Base-by-base conservation (phyloP, 495 filamentous ascomycete genomes). In the Aspergillus incahuasiensis region DNA sequence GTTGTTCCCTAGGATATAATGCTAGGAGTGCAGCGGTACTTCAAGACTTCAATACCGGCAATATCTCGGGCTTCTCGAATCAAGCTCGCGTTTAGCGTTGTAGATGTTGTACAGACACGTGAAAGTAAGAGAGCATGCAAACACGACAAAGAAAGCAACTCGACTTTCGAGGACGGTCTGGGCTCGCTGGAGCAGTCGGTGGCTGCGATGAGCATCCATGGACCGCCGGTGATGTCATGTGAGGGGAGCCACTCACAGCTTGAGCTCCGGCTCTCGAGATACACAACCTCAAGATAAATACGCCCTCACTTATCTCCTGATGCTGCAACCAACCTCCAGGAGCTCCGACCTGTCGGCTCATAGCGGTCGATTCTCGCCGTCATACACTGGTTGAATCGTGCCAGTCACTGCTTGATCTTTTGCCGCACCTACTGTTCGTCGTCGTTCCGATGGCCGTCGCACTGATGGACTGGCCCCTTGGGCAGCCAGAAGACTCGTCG, bases 401-500 rank as follows among this genome's bases (percentile, higher is more conserved):
- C n/a, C 35, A 28, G 28, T 30, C 16, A 39, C 49, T 52, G 49
- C 25, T 20, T 42, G 25, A 20, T 3, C 38, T 15, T 35, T 35
- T 35, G 5, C 32, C 9, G 13, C 13, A 7, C 9, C 2, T 18
- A 40, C n/a, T n/a, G 38, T n/a, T 12, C 20, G 5, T 24, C 34
- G 20, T 18, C 38, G 38, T 13, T 34, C 43, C 24, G 39, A 60
- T 64, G 62, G 58, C 60, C 12, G 55, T 58, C 19, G 57, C 54
- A 46, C 50, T 51, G 9, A 48, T 54, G 45, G 47, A 43, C 13
- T 56, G 42, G 42, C 47, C 49, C 22, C 50, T 61, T 44, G 52
- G 56, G 45, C 52, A 55, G 39, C 52, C 32, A 21, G 35, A 48
- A 21, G 25, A 54, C 39, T 21, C 18, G 16, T 19, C 55, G 42